Base-by-base conservation (phyloP, 169 alveolate species). In the Plasmodium berghei region DNA sequence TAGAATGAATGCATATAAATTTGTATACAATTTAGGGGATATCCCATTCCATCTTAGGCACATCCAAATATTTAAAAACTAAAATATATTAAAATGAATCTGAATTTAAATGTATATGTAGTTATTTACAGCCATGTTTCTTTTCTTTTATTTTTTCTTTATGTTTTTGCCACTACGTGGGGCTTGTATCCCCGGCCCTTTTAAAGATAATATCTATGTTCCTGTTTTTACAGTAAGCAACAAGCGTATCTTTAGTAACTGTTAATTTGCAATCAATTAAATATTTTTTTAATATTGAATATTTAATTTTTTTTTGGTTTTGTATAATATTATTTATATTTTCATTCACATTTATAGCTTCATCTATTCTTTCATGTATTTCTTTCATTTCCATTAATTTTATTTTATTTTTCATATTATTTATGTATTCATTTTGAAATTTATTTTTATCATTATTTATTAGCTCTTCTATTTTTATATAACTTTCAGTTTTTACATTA, bases 351-450 rank as follows among this genome's bases (percentile, higher is more conserved):
- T 28, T 61, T 18, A 83, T 83, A 18, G 90, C 90, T 61, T 83
- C 90, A 54, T 83, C 90, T 5, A 83, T 83, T 20, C 77, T 66
- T 66, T 83, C 90, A 67, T 54, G 69, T 1, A 83, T 20, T 24
- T 61, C 18, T 45, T 83, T 67, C 20, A 52, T 55, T 45, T 83
- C 90, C 90, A 83, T 67, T 18, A 26, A 18, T 42, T 67, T 83
- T 67, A 83, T 83, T 67, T 83, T 83, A 20, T 14, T 67, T 46
- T 56, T 45, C 90, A 83, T 67, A n/a, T 26, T 69, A 49, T 66
- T 66, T 52, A 83, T 71, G 40, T 83, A 83, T 8, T 83, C 90
- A 5, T 83, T 85, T 55, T 83, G 90, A 46, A 71, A 48, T 56
- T 67, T 83, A 61, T 69, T 72, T 46, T 67, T 42, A 1, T 83